Base-by-base conservation (phyloP, 2,329 filamentous ascomycete genomes). In the Alternaria hordeiaustralica region DNA sequence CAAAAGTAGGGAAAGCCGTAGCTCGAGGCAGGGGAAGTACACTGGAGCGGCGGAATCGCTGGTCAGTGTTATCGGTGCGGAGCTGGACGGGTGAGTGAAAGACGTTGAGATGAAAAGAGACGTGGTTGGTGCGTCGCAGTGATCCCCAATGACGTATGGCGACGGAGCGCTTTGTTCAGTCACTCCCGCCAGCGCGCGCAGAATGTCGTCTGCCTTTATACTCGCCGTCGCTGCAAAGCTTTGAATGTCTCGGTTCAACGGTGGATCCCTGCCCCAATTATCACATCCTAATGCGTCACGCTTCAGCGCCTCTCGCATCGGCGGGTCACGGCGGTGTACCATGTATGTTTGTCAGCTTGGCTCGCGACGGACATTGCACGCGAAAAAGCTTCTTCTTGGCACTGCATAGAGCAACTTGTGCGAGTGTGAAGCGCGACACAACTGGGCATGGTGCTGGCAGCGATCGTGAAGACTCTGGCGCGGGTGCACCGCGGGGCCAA, bases 21-120 rank as follows among this genome's bases (percentile, higher is more conserved):
- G 67, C 61, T 67, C 65, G 54, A 71, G 68, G 68, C 66, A 69
- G 73, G 74, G 68, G 65, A 65, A 71, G 70, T 70, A 73, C 72
- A 76, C 75, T 67, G 69, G 63, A 70, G 71, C 71, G 70, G 67
- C 36, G 64, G 60, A 63, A 61, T 61, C 65, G 67, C 67, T 73
- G 58, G 41, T 58, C 63, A 63, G 69, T 73, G 73, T 68, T 65
- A 63, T 69, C 55, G 60, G 60, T 49, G 65, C 58, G 50, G 44
- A 56, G 36, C 36, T 63, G 20, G 18, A 56, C 28, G 58, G 49
- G 59, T 54, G 59, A 51, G 59, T 23, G 61, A 36, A 57, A 50
- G 58, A 63, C 54, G 67, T 65, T 58, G 45, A 58, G 62, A 28
- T 53, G 46, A 55, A 41, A 21, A 25, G 49, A 50, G 51, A 47